Percentiles rank a stretch among this genome's conserved stretches.
phyloP scores from a whole-genome alignment of 2,329 filamentous ascomycete species.

The Emmonsia crescens region DNA sequence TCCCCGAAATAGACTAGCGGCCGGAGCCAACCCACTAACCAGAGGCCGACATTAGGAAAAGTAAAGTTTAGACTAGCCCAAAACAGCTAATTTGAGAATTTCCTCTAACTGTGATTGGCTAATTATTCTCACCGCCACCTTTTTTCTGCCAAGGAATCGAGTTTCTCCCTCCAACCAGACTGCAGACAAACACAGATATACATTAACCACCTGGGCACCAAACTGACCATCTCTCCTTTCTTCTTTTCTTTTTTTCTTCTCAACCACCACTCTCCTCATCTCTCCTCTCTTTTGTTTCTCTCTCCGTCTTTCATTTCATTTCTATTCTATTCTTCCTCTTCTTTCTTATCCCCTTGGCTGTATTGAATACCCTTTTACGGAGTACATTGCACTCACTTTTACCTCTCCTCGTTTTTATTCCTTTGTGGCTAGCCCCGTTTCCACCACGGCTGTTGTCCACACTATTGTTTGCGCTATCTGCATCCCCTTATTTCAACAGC shows the following conservation, averaged over 20 bases:
- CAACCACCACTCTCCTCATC: background rate
- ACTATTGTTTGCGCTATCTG: background rate
- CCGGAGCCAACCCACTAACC: background rate
- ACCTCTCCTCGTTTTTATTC: background rate
- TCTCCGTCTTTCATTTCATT: background rate
- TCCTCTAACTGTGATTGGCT: background rate
- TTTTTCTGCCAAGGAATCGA: background rate
- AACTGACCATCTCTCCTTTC: no score
- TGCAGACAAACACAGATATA: background rate
- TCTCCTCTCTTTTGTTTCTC: background rate
- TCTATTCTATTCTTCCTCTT: background rate
- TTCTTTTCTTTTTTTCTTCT: background rate
- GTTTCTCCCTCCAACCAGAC: no score
- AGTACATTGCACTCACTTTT: background rate
- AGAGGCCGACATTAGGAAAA: background rate
- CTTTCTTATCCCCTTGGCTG: background rate
- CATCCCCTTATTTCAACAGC: background rate
- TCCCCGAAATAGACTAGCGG: background rate
- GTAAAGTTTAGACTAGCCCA: background rate
- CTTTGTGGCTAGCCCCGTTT: background rate
- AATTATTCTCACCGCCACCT: background rate
- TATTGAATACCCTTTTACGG: background rate
- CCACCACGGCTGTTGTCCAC: background rate
- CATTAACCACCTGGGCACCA: no score
- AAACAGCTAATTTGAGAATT: background rate